These are phyloP conservation scores for Linanthus parryae DNA, from an alignment of 148 eudicot species.

Conservation along the genomic window DNA sequence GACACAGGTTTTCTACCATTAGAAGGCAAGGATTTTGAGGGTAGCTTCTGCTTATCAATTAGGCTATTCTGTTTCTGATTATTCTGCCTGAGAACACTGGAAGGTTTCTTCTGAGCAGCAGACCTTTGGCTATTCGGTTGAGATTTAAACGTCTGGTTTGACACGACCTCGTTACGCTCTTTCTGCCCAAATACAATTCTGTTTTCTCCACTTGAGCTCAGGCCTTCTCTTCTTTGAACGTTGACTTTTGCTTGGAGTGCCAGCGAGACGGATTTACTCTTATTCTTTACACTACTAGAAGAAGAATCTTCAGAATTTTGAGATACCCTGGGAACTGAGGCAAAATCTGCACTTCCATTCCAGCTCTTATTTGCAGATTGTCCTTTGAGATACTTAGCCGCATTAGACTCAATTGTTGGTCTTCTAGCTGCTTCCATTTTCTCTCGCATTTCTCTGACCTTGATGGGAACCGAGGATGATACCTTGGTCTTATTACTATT, in stretches of 20 bases:
- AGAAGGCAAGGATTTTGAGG: conserved; percentile 38
- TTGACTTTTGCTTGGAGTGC: conserved; percentile 95
- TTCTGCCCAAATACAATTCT: conserved; percentile 31
- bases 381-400: conserved; percentile 51
- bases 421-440: conserved; percentile 51
- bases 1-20: conserved; percentile 31
- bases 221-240: conserved; percentile 81
- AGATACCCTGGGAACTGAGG: conserved; percentile 20
- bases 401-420: conserved; percentile 43
- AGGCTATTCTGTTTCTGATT: conserved; percentile 83
- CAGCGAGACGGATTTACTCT: conserved; percentile 75
- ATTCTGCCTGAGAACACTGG: conserved; percentile 56
- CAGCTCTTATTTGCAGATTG: conserved; percentile 57
- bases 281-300: conserved; percentile 31
- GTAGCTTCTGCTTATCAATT: conserved; percentile 37
- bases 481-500: conserved; percentile 35
- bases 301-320: conserved; percentile 44
- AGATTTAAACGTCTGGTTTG: conserved; percentile 34
- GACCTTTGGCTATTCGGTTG: conserved; percentile 42
- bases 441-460: conserved; percentile 61
- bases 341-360: conserved; percentile 38
- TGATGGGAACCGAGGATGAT: conserved; percentile 61
- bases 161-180: conserved; percentile 32
- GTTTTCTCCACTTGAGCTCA: conserved; percentile 25
- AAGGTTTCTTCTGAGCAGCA: conserved; percentile 36